Conservation (phyloP, 495 filamentous ascomycete genomes). For the Daldinia caldariorum region DNA sequence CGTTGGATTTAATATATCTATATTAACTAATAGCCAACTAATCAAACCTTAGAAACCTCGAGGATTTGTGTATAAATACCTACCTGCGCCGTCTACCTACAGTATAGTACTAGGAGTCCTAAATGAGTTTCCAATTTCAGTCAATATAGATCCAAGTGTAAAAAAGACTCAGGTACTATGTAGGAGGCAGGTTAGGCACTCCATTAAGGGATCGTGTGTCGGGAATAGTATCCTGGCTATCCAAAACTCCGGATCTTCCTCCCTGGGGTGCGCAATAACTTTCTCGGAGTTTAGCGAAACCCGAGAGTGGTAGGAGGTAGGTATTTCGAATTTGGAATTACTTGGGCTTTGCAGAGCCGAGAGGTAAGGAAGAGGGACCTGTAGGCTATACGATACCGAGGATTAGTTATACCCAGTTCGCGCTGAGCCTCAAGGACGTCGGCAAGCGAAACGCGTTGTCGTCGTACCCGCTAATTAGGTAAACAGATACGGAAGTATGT, state of each 20-base stretch:
- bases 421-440: not conserved
- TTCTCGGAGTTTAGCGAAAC: not conserved
- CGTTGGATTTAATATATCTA: not conserved
- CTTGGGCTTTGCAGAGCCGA: not conserved
- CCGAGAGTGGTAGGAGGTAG: not conserved
- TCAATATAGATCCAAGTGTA: not conserved
- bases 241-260: constrained; percentile 30
- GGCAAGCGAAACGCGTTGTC: not conserved
- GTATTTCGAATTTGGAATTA: not conserved
- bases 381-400: not conserved
- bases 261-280: not conserved
- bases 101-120: constrained; percentile 10
- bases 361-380: not conserved
- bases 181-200: not conserved
- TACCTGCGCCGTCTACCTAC: constrained; percentile 13
- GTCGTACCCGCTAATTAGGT: not conserved
- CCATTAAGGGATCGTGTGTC: constrained; percentile 15
- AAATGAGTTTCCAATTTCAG: constrained; percentile 24
- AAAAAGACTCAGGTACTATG: not conserved
- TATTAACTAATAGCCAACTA: not conserved
- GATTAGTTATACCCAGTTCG: not conserved
- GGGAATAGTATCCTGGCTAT: constrained; percentile 8
- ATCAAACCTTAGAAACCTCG: not conserved
- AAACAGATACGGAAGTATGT: not conserved
- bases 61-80: not conserved